phyloP scores from a whole-genome alignment of 495 filamentous ascomycete genomes.

The Aspergillus biplanus region DNA sequence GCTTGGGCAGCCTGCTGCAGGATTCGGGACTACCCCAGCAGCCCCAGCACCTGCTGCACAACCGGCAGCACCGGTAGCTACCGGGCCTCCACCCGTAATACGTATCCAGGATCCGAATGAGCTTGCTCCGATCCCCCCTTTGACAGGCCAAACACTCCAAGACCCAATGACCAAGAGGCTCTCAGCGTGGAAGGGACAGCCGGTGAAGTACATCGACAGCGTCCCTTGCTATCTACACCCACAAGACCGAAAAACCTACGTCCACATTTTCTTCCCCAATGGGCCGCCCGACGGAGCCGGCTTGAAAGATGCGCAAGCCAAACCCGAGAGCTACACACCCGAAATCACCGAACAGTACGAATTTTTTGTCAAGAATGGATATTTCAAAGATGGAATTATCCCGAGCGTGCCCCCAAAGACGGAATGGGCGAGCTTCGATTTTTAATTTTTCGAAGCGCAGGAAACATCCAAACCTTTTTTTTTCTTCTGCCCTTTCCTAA shows the following conservation, averaged over 20 bases:
- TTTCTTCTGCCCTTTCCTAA: neutral
- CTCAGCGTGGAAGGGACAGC: constrained; percentile 56
- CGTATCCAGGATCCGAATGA: constrained; percentile 35
- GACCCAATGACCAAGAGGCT: constrained; percentile 43
- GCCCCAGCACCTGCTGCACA: neutral
- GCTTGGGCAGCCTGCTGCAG: constrained; percentile 10
- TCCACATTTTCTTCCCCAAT: constrained; percentile 69
- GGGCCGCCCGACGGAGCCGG: constrained; percentile 62
- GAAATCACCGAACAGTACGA: constrained; percentile 61
- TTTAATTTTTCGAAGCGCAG: constrained; percentile 40
- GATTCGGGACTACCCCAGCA: neutral
- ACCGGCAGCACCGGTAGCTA: constrained; percentile 21
- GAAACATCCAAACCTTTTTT: constrained; percentile 3
- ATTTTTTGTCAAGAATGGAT: constrained; percentile 60
- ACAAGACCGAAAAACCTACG: constrained; percentile 49
- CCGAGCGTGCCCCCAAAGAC: constrained; percentile 73
- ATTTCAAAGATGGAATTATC: constrained; percentile 65
- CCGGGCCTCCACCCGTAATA: constrained; percentile 38
- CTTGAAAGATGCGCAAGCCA: constrained; percentile 42
- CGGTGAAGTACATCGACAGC: constrained; percentile 55
- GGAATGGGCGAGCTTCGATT: constrained; percentile 74
- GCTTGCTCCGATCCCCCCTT: constrained; percentile 41
- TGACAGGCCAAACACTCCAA: constrained; percentile 43
- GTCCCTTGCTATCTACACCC: constrained; percentile 54
- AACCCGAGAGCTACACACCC: constrained; percentile 45